Evolutionary conservation across 2,329 filamentous ascomycete species (phyloP).

Genomic region (Fusarium sp.): DNA sequence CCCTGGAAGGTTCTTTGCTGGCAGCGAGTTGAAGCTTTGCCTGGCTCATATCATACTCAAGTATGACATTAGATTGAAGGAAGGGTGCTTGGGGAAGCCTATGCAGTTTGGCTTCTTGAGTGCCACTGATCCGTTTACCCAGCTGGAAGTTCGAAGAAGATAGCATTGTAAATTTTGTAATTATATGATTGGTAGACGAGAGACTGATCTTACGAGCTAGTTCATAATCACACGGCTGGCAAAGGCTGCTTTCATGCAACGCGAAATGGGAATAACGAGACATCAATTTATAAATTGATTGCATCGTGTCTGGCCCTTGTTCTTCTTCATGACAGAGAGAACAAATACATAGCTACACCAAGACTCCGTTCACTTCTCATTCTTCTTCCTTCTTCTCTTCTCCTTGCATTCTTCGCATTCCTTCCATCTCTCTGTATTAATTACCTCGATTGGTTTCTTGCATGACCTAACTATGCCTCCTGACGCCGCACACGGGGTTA

Average conservation of each 20-base stretch:
- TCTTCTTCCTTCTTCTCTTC: background rate
- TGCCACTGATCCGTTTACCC: background rate
- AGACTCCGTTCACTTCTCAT: background rate
- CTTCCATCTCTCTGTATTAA: background rate
- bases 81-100: background rate
- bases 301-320: accelerated
- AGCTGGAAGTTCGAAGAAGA: background rate
- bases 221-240: accelerated
- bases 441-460: background rate
- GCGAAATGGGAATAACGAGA: accelerated
- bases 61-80: background rate
- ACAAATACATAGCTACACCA: background rate
- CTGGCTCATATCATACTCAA: background rate
- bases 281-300: background rate
- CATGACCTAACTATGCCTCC: background rate
- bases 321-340: too few species aligned
- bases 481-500: background rate
- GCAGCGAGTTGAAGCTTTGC: background rate
- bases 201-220: accelerated
- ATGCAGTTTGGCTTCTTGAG: background rate
- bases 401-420: background rate
- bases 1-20: background rate
- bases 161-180: accelerated
- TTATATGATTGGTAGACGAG: background rate
- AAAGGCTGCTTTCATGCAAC: accelerated